Percentiles rank a stretch among this genome's conserved stretches.
These are phyloP conservation scores for Pyricularia pennisetigena DNA, from an alignment of 2,329 filamentous ascomycete genomes.

Conservation along the genomic window DNA sequence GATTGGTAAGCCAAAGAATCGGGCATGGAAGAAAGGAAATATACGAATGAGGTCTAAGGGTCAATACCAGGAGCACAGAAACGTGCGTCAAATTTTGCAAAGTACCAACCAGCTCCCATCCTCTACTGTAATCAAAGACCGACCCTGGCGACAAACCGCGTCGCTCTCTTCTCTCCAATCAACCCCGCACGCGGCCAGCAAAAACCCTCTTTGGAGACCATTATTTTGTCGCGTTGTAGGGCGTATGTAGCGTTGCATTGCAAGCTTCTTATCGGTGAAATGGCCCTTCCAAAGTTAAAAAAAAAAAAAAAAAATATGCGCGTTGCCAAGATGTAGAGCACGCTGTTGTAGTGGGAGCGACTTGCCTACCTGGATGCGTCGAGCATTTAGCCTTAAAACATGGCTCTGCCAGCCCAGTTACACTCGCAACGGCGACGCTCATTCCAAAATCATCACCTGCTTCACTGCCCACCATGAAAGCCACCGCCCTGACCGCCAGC, in stretches of 20 bases:
- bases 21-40: no score
- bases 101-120: neutral
- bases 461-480: neutral
- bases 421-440: neutral
- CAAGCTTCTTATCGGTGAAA: neutral
- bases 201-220: neutral
- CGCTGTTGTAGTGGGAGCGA: neutral
- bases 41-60: no score
- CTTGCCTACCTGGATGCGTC: neutral
- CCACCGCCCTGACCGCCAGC: neutral
- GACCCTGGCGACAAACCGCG: neutral
- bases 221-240: neutral
- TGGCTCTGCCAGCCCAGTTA: neutral
- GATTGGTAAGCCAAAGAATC: no score
- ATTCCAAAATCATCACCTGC: neutral
- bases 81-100: no score
- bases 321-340: neutral
- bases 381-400: neutral
- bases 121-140: no score
- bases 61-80: no score
- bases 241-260: neutral
- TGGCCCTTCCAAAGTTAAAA: neutral
- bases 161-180: neutral
- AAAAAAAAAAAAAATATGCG: no score
- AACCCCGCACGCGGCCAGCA: slow-evolving; percentile 4